Percentiles rank a stretch among this genome's conserved stretches.
Evolutionary conservation across 371 early-diverging fungal genomes (phyloP).

Genomic region (Circinella umbellata): DNA sequence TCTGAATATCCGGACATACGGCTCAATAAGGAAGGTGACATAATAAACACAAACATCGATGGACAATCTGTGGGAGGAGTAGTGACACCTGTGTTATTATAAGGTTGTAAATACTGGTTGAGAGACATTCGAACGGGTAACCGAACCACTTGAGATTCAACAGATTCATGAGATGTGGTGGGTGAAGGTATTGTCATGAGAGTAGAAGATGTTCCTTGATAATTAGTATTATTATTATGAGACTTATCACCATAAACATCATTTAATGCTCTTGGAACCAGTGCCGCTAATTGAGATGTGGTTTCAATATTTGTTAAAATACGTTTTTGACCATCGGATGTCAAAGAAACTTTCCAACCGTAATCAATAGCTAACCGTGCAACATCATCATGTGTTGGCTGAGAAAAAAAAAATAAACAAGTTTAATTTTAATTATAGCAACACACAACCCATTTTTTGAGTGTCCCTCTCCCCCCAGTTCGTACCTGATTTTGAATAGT

Average conservation of each 20-base stretch:
- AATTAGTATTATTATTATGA: background rate
- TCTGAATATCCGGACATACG: conserved; percentile 3
- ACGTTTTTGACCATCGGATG: conserved; percentile 25
- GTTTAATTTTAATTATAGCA: conserved; percentile 2
- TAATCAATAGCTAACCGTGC: conserved; percentile 26
- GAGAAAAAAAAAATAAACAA: conserved; percentile 3
- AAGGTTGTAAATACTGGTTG: conserved; percentile 15
- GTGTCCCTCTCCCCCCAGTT: background rate
- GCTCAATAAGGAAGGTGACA: conserved; percentile 8
- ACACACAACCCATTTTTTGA: background rate
- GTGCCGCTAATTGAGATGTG: conserved; percentile 25
- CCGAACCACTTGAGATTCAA: background rate
- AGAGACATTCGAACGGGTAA: conserved; percentile 15
- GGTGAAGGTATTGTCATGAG: background rate
- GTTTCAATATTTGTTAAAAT: conserved; percentile 28
- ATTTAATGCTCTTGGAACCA: conserved; percentile 23
- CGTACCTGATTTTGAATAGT: conserved; percentile 20
- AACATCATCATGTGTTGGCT: conserved; percentile 26
- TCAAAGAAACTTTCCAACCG: conserved; percentile 27
- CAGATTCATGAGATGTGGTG: background rate
- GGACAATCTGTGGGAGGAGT: conserved; percentile 13
- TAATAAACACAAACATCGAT: conserved; percentile 19
- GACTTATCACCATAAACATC: conserved; percentile 18
- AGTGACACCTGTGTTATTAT: background rate
- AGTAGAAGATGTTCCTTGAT: background rate